These are phyloP conservation scores for Uronychia setigera DNA, from an alignment of 73 alveolate species.

Conservation along the genomic window DNA sequence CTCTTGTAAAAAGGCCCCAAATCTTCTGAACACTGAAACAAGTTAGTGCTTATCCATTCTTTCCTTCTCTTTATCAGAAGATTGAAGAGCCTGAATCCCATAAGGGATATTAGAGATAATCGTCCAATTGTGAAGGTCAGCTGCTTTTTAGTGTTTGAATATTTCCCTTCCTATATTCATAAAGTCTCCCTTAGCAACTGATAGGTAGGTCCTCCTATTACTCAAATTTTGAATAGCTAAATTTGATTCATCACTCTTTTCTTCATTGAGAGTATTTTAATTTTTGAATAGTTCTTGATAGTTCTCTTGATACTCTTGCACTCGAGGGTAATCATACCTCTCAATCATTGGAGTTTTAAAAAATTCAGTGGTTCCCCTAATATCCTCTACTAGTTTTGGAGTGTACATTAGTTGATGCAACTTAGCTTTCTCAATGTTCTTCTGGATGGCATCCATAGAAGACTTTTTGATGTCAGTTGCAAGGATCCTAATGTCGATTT, in stretches of 20 bases:
- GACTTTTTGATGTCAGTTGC: slow-evolving; percentile 52
- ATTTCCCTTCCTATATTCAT: slow-evolving; percentile 44
- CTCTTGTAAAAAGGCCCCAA: slow-evolving; percentile 31
- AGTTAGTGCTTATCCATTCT: slow-evolving; percentile 17
- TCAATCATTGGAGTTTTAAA: slow-evolving; percentile 40
- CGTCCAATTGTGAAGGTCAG: slow-evolving; percentile 22
- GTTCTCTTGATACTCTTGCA: too few species aligned
- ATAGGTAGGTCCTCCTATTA: not conserved
- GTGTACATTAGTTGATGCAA: slow-evolving; percentile 11
- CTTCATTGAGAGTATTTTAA: too few species aligned
- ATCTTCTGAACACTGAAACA: slow-evolving; percentile 26
- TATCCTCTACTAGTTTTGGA: slow-evolving; percentile 5
- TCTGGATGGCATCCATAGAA: slow-evolving; percentile 34
- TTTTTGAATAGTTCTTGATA: too few species aligned
- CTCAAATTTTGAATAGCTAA: not conserved
- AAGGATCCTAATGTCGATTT: slow-evolving; percentile 46
- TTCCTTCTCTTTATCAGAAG: slow-evolving; percentile 7
- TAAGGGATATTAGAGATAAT: slow-evolving; percentile 66
- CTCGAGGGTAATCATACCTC: slow-evolving; percentile 24
- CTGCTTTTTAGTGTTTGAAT: slow-evolving; percentile 29
- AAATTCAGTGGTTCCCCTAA: slow-evolving; percentile 15
- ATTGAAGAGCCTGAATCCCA: slow-evolving; percentile 42
- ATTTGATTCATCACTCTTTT: too few species aligned
- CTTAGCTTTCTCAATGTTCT: slow-evolving; percentile 26
- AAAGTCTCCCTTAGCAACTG: not conserved